Percentiles rank a stretch among this genome's conserved stretches.
phyloP scores from a whole-genome alignment of 2,329 filamentous ascomycete genomes.

The Botryotinia globosa region DNA sequence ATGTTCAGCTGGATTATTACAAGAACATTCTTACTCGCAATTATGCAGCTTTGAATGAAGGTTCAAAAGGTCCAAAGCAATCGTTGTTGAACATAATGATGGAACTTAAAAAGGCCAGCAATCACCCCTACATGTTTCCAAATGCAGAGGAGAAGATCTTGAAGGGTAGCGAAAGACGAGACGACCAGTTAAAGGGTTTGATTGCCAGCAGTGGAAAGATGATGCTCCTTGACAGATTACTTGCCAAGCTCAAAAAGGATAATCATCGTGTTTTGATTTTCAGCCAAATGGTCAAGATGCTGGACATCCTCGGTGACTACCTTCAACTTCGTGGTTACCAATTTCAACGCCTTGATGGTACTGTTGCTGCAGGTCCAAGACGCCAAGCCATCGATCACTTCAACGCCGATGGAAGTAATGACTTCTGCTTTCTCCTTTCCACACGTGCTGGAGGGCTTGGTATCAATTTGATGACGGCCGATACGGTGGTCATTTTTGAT shows the following conservation, averaged over 20 bases:
- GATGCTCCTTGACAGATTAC: slow-evolving; percentile 96
- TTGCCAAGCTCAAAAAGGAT: slow-evolving; percentile 89
- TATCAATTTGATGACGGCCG: slow-evolving; percentile 98
- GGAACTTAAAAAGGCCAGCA: slow-evolving; percentile 98
- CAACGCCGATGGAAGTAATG: slow-evolving; percentile 91
- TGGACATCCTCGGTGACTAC: slow-evolving; percentile 94
- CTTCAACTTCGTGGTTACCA: slow-evolving; percentile 89
- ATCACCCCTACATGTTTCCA: slow-evolving; percentile 97
- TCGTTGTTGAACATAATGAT: slow-evolving; percentile 98
- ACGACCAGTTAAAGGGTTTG: slow-evolving; percentile 87
- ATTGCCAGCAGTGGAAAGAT: slow-evolving; percentile 99
- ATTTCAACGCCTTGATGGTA: slow-evolving; percentile 92
- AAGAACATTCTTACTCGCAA: slow-evolving; percentile 98
- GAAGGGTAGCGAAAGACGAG: slow-evolving; percentile 73
- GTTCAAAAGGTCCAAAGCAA: slow-evolving; percentile 85
- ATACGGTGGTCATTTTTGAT: slow-evolving; percentile 96
- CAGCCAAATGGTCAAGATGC: slow-evolving; percentile 99
- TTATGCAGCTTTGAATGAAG: slow-evolving; percentile 89
- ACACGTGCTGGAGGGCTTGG: slow-evolving; percentile 95
- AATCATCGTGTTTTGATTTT: slow-evolving; percentile 96
- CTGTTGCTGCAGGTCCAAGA: slow-evolving; percentile 81
- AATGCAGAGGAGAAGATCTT: slow-evolving; percentile 89
- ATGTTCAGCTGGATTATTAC: slow-evolving; percentile 96
- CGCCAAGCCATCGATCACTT: slow-evolving; percentile 97
- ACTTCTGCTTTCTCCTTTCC: slow-evolving; percentile 94